phyloP scores from a whole-genome alignment of 2,329 filamentous ascomycete genomes.

The Bertia moriformis region DNA sequence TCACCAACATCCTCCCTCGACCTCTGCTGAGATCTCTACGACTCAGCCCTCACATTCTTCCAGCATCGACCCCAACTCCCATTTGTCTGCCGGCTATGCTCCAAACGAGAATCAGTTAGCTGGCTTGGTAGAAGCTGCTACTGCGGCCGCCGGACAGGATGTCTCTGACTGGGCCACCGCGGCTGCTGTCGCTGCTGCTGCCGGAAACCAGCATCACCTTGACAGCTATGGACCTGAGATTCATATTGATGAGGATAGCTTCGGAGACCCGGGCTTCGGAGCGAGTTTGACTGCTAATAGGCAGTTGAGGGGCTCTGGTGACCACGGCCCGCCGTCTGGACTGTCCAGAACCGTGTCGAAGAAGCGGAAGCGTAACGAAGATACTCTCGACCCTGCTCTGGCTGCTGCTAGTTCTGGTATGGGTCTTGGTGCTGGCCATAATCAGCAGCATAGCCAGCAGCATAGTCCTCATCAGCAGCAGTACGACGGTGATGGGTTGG shows the following conservation, averaged over 20 bases:
- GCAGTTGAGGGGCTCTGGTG: slow-evolving; percentile 11
- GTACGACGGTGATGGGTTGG: slow-evolving; percentile 7
- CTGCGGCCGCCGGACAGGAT: not conserved
- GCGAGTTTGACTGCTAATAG: slow-evolving; percentile 8
- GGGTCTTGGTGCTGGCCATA: slow-evolving; percentile 7
- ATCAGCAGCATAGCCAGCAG: not conserved
- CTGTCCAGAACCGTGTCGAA: slow-evolving; percentile 17
- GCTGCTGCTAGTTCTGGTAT: slow-evolving; percentile 8
- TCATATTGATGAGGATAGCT: slow-evolving; percentile 21
- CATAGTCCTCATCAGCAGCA: slow-evolving; percentile 11
- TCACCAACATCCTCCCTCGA: not conserved
- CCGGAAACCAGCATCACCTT: slow-evolving; percentile 15
- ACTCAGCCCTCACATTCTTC: not conserved
- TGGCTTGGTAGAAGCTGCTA: slow-evolving; percentile 1
- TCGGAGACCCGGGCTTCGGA: slow-evolving; percentile 17
- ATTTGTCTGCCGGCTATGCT: not conserved
- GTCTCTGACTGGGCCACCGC: not conserved
- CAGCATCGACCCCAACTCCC: not conserved
- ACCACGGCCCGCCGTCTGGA: slow-evolving; percentile 9
- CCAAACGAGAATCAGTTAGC: slow-evolving; percentile 1
- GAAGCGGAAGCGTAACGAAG: slow-evolving; percentile 22
- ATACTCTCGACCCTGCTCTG: slow-evolving; percentile 17
- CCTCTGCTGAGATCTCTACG: not conserved
- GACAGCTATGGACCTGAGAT: slow-evolving; percentile 20
- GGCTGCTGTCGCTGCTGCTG: not conserved